Conservation (phyloP, 768 basidiomycete species). For the Clitopilus hobsonii region DNA sequence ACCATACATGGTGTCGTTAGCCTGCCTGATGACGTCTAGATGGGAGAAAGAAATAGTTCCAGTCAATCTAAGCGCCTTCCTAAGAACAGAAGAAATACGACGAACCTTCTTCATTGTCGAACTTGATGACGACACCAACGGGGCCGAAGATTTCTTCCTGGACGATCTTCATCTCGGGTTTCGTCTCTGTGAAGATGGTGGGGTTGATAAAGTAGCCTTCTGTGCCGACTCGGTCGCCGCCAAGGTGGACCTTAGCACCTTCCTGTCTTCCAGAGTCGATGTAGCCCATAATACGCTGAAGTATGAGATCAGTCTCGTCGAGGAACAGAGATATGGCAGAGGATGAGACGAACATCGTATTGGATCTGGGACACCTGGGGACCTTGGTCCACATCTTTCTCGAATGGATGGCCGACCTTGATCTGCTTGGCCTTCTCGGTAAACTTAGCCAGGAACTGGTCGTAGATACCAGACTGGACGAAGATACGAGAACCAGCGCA, state of each 20-base stretch:
- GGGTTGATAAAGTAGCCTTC: slow-evolving; percentile 61
- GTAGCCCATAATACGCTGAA: slow-evolving; percentile 63
- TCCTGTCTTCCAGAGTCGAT: slow-evolving; percentile 47
- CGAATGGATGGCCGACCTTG: slow-evolving; percentile 73
- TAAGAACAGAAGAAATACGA: neutral
- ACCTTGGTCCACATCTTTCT: slow-evolving; percentile 56
- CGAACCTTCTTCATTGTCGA: slow-evolving; percentile 47
- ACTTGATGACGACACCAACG: slow-evolving; percentile 65
- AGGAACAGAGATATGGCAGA: neutral
- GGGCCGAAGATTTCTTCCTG: slow-evolving; percentile 72
- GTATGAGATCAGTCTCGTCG: neutral
- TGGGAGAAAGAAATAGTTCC: neutral
- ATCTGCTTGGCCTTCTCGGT: slow-evolving; percentile 46
- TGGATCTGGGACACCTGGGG: slow-evolving; percentile 77
- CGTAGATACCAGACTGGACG: slow-evolving; percentile 78
- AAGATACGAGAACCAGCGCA: slow-evolving; percentile 83
- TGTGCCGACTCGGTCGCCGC: slow-evolving; percentile 46
- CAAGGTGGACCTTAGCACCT: slow-evolving; percentile 59
- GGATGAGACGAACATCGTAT: slow-evolving; percentile 46
- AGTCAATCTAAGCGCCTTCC: neutral
- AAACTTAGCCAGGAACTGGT: slow-evolving; percentile 69
- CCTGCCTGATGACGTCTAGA: slow-evolving; percentile 58
- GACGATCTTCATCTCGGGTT: slow-evolving; percentile 63
- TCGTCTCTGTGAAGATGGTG: slow-evolving; percentile 63
- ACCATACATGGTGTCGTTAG: slow-evolving; percentile 87